A percentile compares a stretch with the other conserved stretches of the same genome.
phyloP scores from a whole-genome alignment of 163 green algal genomes.

The Prototheca wickerhamii region DNA sequence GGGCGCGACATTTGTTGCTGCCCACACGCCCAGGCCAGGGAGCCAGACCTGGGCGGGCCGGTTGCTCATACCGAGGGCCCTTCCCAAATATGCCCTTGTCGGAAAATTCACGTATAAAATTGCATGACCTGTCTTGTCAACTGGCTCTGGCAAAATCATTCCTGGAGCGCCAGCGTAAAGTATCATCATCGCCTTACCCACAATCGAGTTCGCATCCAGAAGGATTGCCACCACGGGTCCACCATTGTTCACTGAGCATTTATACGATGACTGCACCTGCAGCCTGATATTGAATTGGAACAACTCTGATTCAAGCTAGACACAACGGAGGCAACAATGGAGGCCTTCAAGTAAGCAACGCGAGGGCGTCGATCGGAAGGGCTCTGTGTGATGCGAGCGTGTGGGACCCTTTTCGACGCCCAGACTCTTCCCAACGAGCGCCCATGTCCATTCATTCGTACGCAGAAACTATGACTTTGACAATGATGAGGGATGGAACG shows the following conservation, averaged over 20 bases:
- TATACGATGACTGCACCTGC: neutral
- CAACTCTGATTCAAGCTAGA: neutral
- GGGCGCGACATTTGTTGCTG: neutral
- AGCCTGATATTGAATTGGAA: neutral
- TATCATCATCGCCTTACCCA: neutral
- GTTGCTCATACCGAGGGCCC: neutral
- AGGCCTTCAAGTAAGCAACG: neutral
- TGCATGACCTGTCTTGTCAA: too few species aligned
- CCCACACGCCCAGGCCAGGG: neutral
- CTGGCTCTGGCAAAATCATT: neutral
- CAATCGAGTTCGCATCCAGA: neutral
- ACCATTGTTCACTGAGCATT: neutral
- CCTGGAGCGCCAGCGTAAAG: neutral
- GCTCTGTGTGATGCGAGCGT: neutral
- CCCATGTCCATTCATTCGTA: neutral
- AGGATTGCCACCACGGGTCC: neutral
- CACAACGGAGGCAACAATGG: neutral
- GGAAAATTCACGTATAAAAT: too few species aligned
- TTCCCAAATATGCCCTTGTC: too few species aligned
- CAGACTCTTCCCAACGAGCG: neutral
- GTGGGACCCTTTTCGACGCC: neutral
- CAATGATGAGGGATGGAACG: neutral
- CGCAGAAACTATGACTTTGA: neutral
- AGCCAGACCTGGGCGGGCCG: conserved; percentile 6
- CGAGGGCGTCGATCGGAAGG: neutral